Evolutionary conservation across 2,329 filamentous ascomycete genomes (phyloP), one percentile per base, ranked within the genome.

Genomic region (Apiospora arundinis): DNA sequence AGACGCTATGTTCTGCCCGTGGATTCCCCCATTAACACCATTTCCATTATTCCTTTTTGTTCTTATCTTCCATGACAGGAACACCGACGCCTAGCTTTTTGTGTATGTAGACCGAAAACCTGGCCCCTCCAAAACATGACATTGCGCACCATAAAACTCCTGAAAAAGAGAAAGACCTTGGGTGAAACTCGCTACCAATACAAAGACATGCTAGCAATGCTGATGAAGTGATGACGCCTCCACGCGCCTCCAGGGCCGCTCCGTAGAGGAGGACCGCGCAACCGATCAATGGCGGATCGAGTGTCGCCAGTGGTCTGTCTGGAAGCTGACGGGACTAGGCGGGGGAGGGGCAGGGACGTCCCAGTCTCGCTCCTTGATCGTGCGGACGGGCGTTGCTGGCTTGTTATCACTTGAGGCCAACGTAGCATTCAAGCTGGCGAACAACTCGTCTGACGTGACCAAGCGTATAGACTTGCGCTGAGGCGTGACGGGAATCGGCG

Each of bases 341-440:
- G 90, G 90, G 16, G 90, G 90, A 52, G 90, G 88, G 18, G 90
- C 89, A n/a, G 90, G 90, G 25, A 91, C 89, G 44, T 85, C 84
- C 82, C 91, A 92, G 80, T 91, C 89, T 72, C 88, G 82, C 76
- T 90, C 87, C 74, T 83, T 84, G 75, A 89, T 88, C 74, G 83
- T 82, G 74, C 85, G 87, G 73, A 85, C 82, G 0, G 87, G 86
- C 2, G 85, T 84, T 72, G 82, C 78, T 23, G 83, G 80, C 70
- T 81, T 78, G 75, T 78, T 80, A 72, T 82, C 79, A 75, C 84
- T 83, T 71, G 83, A 83, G 60, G 82, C 77, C 63, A 90, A 82
- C 49, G 85, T 87, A 46, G 85, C 86, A 76, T 83, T 87, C 75
- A 90, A 82, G 78, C 84, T 88, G 74, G 84, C 83, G 76, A 87